A percentile compares a stretch with the other conserved stretches of the same genome.
Evolutionary conservation across 441 rosid genomes (phyloP).

Genomic region (Monsonia emarginata): DNA sequence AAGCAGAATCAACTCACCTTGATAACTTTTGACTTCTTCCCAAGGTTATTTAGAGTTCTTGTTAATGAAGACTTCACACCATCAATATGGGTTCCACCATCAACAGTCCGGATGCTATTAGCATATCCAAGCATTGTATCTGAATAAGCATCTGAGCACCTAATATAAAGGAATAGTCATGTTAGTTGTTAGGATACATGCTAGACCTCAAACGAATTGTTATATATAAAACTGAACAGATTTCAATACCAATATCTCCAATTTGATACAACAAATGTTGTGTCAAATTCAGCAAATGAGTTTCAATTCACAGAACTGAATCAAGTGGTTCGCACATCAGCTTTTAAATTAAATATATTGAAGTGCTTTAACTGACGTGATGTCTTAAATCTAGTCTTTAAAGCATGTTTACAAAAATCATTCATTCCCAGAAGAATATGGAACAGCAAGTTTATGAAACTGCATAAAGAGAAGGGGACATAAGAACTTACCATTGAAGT

Average conservation of each 20-base stretch:
- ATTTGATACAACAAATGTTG: not conserved
- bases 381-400: not conserved
- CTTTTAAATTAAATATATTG: not conserved
- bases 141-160: slow-evolving; percentile 94
- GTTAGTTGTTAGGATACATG: slow-evolving; percentile 1
- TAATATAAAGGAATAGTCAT: slow-evolving; percentile 25
- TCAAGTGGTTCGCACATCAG: not conserved
- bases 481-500: slow-evolving; percentile 62
- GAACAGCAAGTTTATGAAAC: not conserved
- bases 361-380: not conserved
- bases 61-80: slow-evolving; percentile 86
- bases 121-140: slow-evolving; percentile 88
- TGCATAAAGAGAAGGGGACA: not conserved
- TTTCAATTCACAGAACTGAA: not conserved
- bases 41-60: slow-evolving; percentile 71
- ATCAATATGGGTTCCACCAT: slow-evolving; percentile 92
- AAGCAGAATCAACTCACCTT: slow-evolving; percentile 45
- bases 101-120: slow-evolving; percentile 81
- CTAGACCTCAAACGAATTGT: not conserved
- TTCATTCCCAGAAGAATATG: not conserved
- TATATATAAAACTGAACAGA: not conserved
- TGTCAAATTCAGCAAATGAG: not conserved
- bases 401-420: not conserved
- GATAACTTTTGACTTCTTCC: slow-evolving; percentile 69
- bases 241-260: not conserved